Conservation (phyloP, 495 filamentous ascomycete genomes). For the Penicillium lividum region DNA sequence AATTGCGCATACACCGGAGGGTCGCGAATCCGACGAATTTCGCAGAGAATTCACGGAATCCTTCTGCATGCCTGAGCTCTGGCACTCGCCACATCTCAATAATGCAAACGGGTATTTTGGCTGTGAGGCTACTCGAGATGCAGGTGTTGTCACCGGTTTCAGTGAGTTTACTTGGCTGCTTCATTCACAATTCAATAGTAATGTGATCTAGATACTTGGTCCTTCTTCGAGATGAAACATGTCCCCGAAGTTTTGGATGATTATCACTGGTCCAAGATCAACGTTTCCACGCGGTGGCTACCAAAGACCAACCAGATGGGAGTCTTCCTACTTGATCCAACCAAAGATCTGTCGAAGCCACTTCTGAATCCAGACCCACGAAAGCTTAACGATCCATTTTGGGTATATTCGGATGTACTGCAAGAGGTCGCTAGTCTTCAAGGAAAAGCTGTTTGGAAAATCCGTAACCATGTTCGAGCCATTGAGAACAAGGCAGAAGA, state of each 20-base stretch:
- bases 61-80: slow-evolving; percentile 9
- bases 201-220: slow-evolving; percentile 17
- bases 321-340: slow-evolving; percentile 37
- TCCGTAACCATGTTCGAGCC: slow-evolving; percentile 24
- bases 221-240: slow-evolving; percentile 17
- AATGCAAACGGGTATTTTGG: slow-evolving; percentile 23
- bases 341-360: neutral
- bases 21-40: neutral
- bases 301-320: slow-evolving; percentile 23
- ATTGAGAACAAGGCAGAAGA: slow-evolving; percentile 19
- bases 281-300: slow-evolving; percentile 13
- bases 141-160: slow-evolving; percentile 4
- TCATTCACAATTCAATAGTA: neutral
- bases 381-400: slow-evolving; percentile 22
- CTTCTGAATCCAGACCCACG: neutral
- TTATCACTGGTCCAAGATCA: slow-evolving; percentile 17
- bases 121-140: slow-evolving; percentile 14
- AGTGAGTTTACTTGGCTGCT: slow-evolving; percentile 9
- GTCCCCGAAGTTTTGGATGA: neutral
- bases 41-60: neutral
- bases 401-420: slow-evolving; percentile 20
- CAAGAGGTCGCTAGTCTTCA: slow-evolving; percentile 20
- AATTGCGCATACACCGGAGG: slow-evolving; percentile 1
- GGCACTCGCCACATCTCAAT: slow-evolving; percentile 3
- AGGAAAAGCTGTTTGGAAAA: slow-evolving; percentile 30